Evolutionary conservation across 2,329 filamentous ascomycete genomes (phyloP).

Genomic region (Plectosphaerella cucumerina): DNA sequence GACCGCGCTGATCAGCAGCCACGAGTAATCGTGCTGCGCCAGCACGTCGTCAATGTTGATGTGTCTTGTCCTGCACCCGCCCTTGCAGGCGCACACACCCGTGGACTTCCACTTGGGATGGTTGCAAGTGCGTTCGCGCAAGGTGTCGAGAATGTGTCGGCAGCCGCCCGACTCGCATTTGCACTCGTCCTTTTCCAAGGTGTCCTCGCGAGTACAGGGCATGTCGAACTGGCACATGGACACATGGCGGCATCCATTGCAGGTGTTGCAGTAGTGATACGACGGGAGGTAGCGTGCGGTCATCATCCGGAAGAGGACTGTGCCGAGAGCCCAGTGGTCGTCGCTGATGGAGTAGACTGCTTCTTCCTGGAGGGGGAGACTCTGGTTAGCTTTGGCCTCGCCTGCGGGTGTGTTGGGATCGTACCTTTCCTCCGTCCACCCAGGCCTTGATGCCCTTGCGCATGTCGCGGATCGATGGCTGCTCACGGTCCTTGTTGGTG

Average conservation of each 20-base stretch:
- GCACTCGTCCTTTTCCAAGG: conserved; percentile 9
- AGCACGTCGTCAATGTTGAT: conserved; percentile 26
- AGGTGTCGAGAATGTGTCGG: conserved; percentile 10
- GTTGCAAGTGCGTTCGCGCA: background rate
- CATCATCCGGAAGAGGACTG: conserved; percentile 39
- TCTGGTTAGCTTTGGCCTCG: background rate
- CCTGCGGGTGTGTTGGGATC: background rate
- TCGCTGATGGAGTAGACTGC: conserved; percentile 29
- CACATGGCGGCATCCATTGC: conserved; percentile 21
- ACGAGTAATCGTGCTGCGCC: conserved; percentile 20
- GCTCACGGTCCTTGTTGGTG: background rate
- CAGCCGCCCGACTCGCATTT: conserved; percentile 18
- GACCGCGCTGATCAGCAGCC: conserved; percentile 16
- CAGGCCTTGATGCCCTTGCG: background rate
- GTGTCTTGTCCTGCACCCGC: conserved; percentile 14
- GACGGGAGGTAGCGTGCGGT: conserved; percentile 19
- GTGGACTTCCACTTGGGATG: background rate
- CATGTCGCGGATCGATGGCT: background rate
- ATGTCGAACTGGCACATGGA: conserved; percentile 6
- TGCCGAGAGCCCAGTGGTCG: conserved; percentile 34
- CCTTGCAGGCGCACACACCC: conserved; percentile 9
- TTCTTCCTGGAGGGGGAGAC: conserved; percentile 15
- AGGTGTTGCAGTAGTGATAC: conserved; percentile 21
- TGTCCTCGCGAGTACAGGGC: conserved; percentile 2
- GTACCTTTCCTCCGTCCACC: background rate